Conservation (phyloP, 2,329 filamentous ascomycete genomes). For the Exophiala sp. region DNA sequence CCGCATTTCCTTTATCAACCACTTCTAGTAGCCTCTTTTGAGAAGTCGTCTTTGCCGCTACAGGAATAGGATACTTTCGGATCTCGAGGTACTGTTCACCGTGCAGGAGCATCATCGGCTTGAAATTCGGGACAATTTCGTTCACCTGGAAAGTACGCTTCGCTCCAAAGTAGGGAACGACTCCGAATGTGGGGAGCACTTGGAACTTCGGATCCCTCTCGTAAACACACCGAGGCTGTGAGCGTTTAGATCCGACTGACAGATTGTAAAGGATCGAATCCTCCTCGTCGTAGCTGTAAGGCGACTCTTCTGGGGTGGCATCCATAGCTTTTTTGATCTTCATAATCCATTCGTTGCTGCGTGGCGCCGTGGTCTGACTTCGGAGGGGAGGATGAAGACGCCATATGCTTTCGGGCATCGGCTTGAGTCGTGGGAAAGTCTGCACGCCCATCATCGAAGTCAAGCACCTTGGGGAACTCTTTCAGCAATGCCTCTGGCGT, state of each 20-base stretch:
- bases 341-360: conserved; percentile 28
- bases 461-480: conserved; percentile 71
- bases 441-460: conserved; percentile 76
- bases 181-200: conserved; percentile 70
- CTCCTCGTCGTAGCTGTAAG: conserved; percentile 78
- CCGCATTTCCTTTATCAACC: conserved; percentile 88
- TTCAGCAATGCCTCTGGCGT: conserved; percentile 79
- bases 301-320: conserved; percentile 56
- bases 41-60: conserved; percentile 15
- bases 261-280: conserved; percentile 95
- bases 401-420: conserved; percentile 68
- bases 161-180: conserved; percentile 89
- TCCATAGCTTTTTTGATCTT: background rate
- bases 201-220: conserved; percentile 91
- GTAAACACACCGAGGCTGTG: conserved; percentile 79
- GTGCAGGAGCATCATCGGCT: conserved; percentile 97
- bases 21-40: conserved; percentile 70
- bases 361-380: conserved; percentile 58
- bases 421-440: conserved; percentile 79
- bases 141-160: conserved; percentile 74
- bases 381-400: conserved; percentile 34
- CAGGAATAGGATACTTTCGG: conserved; percentile 84
- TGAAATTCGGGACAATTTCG: conserved; percentile 91
- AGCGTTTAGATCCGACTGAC: conserved; percentile 85
- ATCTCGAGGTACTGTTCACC: conserved; percentile 98